Percentiles rank a stretch among this genome's conserved stretches.
phyloP scores from a whole-genome alignment of 441 rosid genomes.

The Mallotus japonicus region DNA sequence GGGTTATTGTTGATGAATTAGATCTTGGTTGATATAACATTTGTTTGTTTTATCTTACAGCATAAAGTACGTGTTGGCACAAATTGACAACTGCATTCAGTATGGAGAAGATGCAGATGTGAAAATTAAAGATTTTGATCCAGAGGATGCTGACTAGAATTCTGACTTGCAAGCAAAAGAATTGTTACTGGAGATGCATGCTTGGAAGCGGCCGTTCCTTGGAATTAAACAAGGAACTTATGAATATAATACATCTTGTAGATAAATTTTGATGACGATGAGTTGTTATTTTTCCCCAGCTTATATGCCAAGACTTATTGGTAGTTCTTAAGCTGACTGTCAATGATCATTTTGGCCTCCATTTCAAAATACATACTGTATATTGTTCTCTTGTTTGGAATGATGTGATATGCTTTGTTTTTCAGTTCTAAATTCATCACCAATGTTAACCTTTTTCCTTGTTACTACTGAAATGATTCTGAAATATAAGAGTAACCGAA shows the following conservation, averaged over 20 bases:
- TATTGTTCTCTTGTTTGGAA: background rate
- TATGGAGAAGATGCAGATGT: slow-evolving; percentile 94
- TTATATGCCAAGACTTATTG: background rate
- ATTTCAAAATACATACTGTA: background rate
- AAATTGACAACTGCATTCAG: slow-evolving; percentile 85
- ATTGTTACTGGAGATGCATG: background rate
- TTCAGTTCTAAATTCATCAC: background rate
- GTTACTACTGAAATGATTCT: no score
- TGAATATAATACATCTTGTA: background rate
- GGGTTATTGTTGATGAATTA: background rate
- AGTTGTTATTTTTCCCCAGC: no score
- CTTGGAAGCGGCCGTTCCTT: background rate
- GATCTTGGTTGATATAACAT: background rate
- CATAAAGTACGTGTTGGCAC: slow-evolving; percentile 60
- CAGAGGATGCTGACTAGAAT: slow-evolving; percentile 42
- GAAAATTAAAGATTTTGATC: slow-evolving; percentile 77
- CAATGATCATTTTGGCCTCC: background rate
- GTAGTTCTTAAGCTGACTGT: background rate
- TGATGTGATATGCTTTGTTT: background rate
- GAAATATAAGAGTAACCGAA: no score
- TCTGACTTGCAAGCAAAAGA: background rate
- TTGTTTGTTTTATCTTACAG: slow-evolving; percentile 34
- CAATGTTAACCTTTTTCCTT: no score
- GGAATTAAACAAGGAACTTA: background rate
- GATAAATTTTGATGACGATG: background rate